Evolutionary conservation across 257 asterid genomes (phyloP).

Genomic region (Avicennia marina): DNA sequence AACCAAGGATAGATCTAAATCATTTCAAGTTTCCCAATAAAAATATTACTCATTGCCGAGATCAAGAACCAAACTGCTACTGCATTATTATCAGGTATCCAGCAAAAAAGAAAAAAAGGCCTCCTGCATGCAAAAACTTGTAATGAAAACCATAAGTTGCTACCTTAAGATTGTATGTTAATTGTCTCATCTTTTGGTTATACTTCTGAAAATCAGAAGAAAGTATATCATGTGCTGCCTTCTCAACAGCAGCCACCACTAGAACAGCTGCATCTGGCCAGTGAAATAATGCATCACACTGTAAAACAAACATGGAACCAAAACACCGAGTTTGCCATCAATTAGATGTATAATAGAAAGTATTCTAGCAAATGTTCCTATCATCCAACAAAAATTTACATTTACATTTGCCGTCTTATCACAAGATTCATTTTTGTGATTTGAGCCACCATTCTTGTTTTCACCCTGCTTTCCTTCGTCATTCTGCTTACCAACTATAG

Average conservation of each 20-base stretch:
- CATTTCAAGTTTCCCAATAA: too few relatives aligned
- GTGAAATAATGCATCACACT: constrained; percentile 25
- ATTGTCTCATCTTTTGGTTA: constrained; percentile 76
- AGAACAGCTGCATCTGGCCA: constrained; percentile 76
- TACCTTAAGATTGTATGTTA: constrained; percentile 72
- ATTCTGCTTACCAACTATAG: constrained; percentile 27
- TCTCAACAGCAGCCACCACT: constrained; percentile 64
- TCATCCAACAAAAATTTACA: not conserved
- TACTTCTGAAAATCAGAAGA: constrained; percentile 58
- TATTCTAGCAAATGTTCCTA: not conserved
- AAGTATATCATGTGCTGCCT: constrained; percentile 57
- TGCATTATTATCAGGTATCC: too few relatives aligned
- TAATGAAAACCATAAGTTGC: not conserved
- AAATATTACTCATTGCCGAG: too few relatives aligned
- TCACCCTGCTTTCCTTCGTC: constrained; percentile 34
- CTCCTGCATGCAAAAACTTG: too few relatives aligned
- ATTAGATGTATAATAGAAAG: not conserved
- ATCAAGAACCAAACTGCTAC: too few relatives aligned
- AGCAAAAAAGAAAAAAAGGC: too few relatives aligned
- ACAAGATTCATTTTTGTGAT: constrained; percentile 28
- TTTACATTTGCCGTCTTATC: constrained; percentile 23
- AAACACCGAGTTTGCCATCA: too few relatives aligned
- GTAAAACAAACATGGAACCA: constrained; percentile 15
- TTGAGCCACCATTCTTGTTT: constrained; percentile 17
- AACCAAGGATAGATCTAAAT: too few relatives aligned